phyloP scores from a whole-genome alignment of 2,329 filamentous ascomycete genomes.

The Coniochaeta prunicola region DNA sequence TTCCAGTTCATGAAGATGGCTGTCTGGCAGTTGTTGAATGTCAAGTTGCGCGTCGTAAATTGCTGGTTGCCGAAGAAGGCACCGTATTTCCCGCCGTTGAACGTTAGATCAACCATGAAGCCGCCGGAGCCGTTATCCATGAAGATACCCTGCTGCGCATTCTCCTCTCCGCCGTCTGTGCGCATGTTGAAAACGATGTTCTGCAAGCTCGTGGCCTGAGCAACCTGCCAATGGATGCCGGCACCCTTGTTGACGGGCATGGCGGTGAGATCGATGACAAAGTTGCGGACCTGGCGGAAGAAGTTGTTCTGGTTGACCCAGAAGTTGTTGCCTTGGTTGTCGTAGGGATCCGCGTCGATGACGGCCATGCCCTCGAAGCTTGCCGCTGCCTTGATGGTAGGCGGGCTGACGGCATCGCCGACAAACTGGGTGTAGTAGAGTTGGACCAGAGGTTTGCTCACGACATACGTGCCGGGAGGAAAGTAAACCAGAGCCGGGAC shows the following conservation, averaged over 20 bases:
- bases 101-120: constrained; percentile 75
- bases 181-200: constrained; percentile 79
- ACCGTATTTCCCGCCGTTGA: constrained; percentile 74
- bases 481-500: constrained; percentile 87
- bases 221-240: constrained; percentile 79
- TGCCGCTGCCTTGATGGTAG: constrained; percentile 66
- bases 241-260: constrained; percentile 55
- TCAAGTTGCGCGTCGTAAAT: constrained; percentile 77
- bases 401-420: constrained; percentile 66
- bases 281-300: constrained; percentile 76
- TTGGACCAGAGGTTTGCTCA: constrained; percentile 72
- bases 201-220: constrained; percentile 73
- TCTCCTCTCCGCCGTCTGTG: constrained; percentile 53
- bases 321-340: constrained; percentile 60
- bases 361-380: constrained; percentile 79
- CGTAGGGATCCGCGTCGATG: constrained; percentile 84
- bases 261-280: constrained; percentile 67
- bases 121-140: constrained; percentile 82
- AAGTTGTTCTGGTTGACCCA: constrained; percentile 80
- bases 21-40: constrained; percentile 74
- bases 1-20: constrained; percentile 90
- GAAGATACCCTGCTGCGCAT: constrained; percentile 70
- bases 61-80: constrained; percentile 82
- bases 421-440: constrained; percentile 93
- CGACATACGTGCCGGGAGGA: constrained; percentile 76